Conservation (phyloP, 352 stramenopile species). For the Pythium dissimile region DNA sequence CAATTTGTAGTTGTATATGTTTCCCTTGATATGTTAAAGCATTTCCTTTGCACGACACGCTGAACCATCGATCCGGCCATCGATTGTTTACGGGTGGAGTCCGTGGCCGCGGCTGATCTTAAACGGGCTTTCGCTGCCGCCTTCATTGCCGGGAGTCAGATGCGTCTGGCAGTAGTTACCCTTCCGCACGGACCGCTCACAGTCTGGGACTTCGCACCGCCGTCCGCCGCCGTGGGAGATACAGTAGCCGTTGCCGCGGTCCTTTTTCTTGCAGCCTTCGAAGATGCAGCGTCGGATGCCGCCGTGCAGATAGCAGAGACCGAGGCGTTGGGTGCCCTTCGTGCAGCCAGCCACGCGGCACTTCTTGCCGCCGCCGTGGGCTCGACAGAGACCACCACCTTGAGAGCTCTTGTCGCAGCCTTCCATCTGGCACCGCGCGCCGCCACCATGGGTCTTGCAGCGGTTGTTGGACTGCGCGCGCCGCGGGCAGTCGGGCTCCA, state of each 20-base stretch:
- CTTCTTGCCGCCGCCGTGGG: constrained; percentile 69
- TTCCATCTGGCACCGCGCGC: constrained; percentile 62
- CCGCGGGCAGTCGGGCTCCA: constrained; percentile 51
- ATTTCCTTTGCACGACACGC: background rate
- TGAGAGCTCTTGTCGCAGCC: constrained; percentile 79
- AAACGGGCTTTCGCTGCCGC: constrained; percentile 32
- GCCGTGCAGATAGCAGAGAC: constrained; percentile 78
- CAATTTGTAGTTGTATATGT: background rate
- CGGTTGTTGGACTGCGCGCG: constrained; percentile 77
- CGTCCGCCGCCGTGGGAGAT: constrained; percentile 76
- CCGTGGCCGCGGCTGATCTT: constrained; percentile 38
- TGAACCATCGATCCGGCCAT: background rate
- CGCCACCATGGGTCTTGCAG: constrained; percentile 79
- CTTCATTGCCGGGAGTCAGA: constrained; percentile 20
- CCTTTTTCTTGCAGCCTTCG: constrained; percentile 79
- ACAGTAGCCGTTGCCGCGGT: constrained; percentile 78
- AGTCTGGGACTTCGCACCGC: constrained; percentile 55
- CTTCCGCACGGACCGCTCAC: constrained; percentile 64
- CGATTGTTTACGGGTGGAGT: background rate
- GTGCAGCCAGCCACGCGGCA: constrained; percentile 61
- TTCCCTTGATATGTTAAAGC: too few relatives aligned
- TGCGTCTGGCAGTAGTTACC: constrained; percentile 77
- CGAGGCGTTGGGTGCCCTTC: constrained; percentile 74
- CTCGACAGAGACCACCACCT: constrained; percentile 59
- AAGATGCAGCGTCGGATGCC: constrained; percentile 70